A percentile compares a stretch with the other conserved stretches of the same genome.
Evolutionary conservation across 208 protist genomes (phyloP).

Genomic region (Acanthamoeba healyi): DNA sequence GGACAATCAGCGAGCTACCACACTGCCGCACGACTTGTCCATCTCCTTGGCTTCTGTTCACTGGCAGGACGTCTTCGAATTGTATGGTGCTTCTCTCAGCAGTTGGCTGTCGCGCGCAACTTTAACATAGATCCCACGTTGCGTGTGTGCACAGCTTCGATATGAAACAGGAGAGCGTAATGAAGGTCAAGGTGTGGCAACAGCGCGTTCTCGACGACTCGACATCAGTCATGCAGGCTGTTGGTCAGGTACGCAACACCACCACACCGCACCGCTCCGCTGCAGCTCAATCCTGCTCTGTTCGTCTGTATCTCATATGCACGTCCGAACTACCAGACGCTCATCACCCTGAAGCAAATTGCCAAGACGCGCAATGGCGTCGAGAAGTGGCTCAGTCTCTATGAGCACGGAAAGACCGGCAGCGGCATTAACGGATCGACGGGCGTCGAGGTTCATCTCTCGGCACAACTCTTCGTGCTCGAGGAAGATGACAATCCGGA

Average conservation of each 20-base stretch:
- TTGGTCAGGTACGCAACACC: constrained; percentile 8
- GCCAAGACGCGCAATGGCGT: constrained; percentile 29
- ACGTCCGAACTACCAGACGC: too few species aligned
- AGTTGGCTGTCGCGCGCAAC: background rate
- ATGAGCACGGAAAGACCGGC: background rate
- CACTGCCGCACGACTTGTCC: background rate
- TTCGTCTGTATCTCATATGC: too few species aligned
- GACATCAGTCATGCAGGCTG: background rate
- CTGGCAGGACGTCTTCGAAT: constrained; percentile 2
- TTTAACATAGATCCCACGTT: background rate
- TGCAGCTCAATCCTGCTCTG: too few species aligned
- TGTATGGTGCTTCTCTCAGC: background rate
- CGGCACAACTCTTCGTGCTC: constrained; percentile 2
- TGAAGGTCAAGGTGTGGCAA: constrained; percentile 36
- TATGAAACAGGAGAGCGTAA: background rate
- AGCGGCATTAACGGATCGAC: background rate
- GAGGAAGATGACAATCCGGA: background rate
- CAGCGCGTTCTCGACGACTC: background rate
- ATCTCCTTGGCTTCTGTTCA: background rate
- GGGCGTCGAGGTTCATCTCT: constrained; percentile 16
- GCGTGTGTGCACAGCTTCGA: background rate
- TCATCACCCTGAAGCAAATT: constrained; percentile 17
- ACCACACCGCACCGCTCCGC: too few species aligned
- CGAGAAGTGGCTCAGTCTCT: constrained; percentile 11
- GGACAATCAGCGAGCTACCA: background rate